Evolutionary conservation across 169 alveolate genomes (phyloP).

Genomic region (Fabrea salina): DNA sequence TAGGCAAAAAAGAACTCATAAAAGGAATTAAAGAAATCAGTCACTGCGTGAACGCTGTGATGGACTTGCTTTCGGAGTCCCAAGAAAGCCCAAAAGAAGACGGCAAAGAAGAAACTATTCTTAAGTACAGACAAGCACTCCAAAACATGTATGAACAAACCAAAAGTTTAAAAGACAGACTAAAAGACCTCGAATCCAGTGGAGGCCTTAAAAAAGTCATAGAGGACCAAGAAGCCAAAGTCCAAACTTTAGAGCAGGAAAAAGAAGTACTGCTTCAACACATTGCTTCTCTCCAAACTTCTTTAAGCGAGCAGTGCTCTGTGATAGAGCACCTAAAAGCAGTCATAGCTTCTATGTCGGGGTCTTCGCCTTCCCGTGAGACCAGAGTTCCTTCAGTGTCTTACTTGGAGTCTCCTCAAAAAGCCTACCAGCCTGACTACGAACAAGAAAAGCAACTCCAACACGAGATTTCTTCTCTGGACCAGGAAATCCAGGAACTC

Average conservation of each 20-base stretch:
- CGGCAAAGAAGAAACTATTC: not conserved
- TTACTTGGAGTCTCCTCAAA: not conserved
- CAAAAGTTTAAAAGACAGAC: not conserved
- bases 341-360: not conserved
- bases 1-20: not conserved
- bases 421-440: not conserved
- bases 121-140: conserved; percentile 11
- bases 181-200: conserved; percentile 18
- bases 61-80: not conserved
- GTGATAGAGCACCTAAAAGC: conserved; percentile 13
- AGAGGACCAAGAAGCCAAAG: conserved; percentile 13
- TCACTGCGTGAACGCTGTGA: not conserved
- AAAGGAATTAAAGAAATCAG: not conserved
- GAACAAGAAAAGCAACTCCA: conserved; percentile 14
- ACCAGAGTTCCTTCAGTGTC: not conserved
- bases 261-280: not conserved
- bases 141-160: conserved; percentile 25
- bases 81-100: not conserved
- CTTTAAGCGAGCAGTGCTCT: not conserved
- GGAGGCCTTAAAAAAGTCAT: conserved; percentile 13
- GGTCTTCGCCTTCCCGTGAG: not conserved
- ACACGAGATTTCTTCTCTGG: conserved; percentile 5
- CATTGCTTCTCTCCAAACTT: not conserved
- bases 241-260: not conserved
- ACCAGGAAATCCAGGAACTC: conserved; percentile 19